Percentiles rank a stretch among this genome's conserved stretches.
These are phyloP conservation scores for Pharnaceum exiguum DNA, from an alignment of 148 eudicot species.

Conservation along the genomic window DNA sequence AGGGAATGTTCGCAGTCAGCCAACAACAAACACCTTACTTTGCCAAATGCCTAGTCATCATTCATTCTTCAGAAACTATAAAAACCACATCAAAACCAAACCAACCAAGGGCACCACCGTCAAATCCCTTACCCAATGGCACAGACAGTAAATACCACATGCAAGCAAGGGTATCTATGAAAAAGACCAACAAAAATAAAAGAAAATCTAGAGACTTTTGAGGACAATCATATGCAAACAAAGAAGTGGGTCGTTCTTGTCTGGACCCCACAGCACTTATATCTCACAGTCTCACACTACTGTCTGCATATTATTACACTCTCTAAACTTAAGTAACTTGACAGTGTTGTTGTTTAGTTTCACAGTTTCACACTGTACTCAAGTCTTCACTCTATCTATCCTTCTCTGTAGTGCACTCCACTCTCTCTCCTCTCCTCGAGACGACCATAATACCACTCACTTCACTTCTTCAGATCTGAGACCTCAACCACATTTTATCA, in stretches of 20 bases:
- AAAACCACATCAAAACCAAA: too few relatives aligned
- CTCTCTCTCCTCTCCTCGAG: slow-evolving; percentile 17
- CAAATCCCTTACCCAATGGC: too few relatives aligned
- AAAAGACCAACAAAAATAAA: too few relatives aligned
- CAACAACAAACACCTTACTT: too few relatives aligned
- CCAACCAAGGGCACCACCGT: too few relatives aligned
- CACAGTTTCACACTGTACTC: neutral
- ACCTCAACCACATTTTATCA: neutral
- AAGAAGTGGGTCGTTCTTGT: neutral
- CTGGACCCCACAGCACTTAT: slow-evolving; percentile 18
- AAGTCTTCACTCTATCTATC: neutral
- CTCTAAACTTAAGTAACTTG: neutral
- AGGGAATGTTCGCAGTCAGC: too few relatives aligned
- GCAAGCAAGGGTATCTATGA: slow-evolving; percentile 9
- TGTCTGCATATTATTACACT: neutral
- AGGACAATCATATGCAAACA: slow-evolving; percentile 23
- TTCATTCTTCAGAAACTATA: too few relatives aligned
- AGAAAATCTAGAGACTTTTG: neutral
- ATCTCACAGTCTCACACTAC: neutral
- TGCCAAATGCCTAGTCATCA: too few relatives aligned
- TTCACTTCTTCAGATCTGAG: slow-evolving; percentile 34
- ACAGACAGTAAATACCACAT: slow-evolving; percentile 14
- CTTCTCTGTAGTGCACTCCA: neutral
- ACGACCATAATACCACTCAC: slow-evolving; percentile 17
- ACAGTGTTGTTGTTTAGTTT: slow-evolving; percentile 4